Percentiles rank a stretch among this genome's conserved stretches.
These are phyloP conservation scores for Gaeumannomyces tritici DNA, from an alignment of 2,329 filamentous ascomycete genomes.

Conservation along the genomic window DNA sequence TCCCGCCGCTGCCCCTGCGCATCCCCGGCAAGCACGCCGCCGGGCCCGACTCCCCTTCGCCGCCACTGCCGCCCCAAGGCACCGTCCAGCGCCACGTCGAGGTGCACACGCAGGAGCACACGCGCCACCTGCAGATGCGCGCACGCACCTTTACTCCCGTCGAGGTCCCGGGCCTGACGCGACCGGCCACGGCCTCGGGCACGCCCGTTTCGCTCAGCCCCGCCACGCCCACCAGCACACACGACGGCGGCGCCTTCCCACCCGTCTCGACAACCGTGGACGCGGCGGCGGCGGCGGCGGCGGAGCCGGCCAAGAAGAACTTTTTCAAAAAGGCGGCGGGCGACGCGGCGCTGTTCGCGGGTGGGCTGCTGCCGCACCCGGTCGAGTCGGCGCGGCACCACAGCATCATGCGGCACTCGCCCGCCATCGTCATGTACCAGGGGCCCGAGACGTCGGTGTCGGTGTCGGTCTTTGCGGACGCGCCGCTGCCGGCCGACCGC, in stretches of 20 bases:
- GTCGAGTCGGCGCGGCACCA: constrained; percentile 56
- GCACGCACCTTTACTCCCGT: not conserved
- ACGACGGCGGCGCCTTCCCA: not conserved
- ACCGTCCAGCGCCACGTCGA: not conserved
- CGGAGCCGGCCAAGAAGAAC: constrained; percentile 4
- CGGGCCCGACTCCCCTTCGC: not conserved
- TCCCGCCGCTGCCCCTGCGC: constrained; percentile 1
- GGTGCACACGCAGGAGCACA: not conserved
- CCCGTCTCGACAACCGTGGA: not conserved
- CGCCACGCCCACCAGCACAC: not conserved
- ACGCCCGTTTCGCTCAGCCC: constrained; percentile 1
- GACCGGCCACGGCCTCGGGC: not conserved
- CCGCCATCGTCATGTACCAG: constrained; percentile 55
- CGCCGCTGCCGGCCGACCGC: constrained; percentile 43
- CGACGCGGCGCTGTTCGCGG: constrained; percentile 56
- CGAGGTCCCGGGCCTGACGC: constrained; percentile 1
- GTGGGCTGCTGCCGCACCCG: constrained; percentile 53
- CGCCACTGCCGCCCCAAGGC: not conserved
- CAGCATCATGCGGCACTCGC: constrained; percentile 57
- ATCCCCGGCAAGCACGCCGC: not conserved
- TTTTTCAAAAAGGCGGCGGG: constrained; percentile 39
- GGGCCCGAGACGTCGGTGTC: constrained; percentile 54
- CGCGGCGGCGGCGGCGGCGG: not conserved
- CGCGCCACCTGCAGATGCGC: not conserved
- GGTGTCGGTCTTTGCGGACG: constrained; percentile 54